phyloP scores from a whole-genome alignment of 257 asterid species.

The Nicotiana obtusifolia region DNA sequence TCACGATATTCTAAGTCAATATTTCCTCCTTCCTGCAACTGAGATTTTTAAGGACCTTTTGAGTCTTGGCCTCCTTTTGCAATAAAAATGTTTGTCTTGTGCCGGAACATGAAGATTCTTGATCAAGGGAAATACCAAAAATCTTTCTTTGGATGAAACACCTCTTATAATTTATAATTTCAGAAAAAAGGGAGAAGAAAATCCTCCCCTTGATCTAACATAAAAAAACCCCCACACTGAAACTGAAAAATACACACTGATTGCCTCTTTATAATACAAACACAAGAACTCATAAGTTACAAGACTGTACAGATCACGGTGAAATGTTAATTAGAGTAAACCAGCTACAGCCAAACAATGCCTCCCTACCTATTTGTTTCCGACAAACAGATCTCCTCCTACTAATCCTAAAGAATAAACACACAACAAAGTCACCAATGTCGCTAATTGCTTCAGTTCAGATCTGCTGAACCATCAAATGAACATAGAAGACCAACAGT shows the following conservation, averaged over 20 bases:
- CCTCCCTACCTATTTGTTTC: constrained; percentile 8
- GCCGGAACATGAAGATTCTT: neutral
- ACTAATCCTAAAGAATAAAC: neutral
- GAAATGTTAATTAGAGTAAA: neutral
- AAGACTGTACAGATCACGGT: neutral
- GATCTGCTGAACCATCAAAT: neutral
- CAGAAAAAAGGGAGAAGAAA: neutral
- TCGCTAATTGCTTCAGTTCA: neutral
- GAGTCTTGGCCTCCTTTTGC: neutral
- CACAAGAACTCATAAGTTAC: neutral
- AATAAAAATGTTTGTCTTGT: neutral
- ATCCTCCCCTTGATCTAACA: neutral
- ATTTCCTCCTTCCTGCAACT: neutral
- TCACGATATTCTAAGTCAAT: neutral
- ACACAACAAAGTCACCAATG: neutral
- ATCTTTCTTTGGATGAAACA: neutral
- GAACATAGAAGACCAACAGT: neutral
- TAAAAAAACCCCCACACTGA: neutral
- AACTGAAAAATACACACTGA: neutral
- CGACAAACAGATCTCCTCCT: neutral
- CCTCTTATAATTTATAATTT: neutral
- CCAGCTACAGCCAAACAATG: constrained; percentile 7
- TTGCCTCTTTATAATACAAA: constrained; percentile 4
- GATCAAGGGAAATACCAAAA: neutral
- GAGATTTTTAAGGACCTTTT: neutral